Base-by-base conservation (phyloP, 2,329 filamentous ascomycete genomes). In the Colletotrichum simmondsii region DNA sequence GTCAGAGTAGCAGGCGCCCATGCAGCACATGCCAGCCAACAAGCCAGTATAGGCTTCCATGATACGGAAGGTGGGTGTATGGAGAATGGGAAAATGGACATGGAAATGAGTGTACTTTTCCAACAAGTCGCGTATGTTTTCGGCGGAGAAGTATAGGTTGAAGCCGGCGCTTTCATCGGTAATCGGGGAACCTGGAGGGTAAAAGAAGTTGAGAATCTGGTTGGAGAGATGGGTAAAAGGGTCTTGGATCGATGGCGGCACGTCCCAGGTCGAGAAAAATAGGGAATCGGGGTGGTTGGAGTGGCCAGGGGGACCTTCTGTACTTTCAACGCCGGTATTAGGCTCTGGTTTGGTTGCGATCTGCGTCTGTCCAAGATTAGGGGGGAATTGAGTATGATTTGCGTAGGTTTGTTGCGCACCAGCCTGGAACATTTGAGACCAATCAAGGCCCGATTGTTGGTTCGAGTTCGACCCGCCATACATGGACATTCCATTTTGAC, bases 351-450 rank as follows among this genome's bases (percentile, higher is more conserved):
- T 93, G 87, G 89, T 90, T 86, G 86, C 88, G 86, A 90, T 92
- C 87, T 92, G 92, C 83, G 87, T 91, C 85, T 92, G 88, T 83
- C 89, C 87, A 88, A 89, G 86, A 87, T 92, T 92, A 88, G 92
- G 85, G 82, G 87, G 85, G 84, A 89, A 91, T 81, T 88, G 87
- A 64, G 42, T 49, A 22, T 64, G 61, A 81, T 85, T 89, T 86
- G 89, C 88, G 84, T 90, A 91, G 83, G 87, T 86, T 84, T 91
- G 86, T 83, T 92, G 90, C 85, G 90, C 87, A 88, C 91, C 91
- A 86, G 91, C 84, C 86, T 92, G 92, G 86, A 94, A 94, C 91
- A 95, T 93, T 81, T 92, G 89, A 80, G 92, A 89, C 93, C 93
- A 95, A 85, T 94, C 92, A 86, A 93, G 85, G 86, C 88, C 84